Base-by-base conservation (phyloP, 2,329 filamentous ascomycete genomes). In the Taxawa tesnikishii region DNA sequence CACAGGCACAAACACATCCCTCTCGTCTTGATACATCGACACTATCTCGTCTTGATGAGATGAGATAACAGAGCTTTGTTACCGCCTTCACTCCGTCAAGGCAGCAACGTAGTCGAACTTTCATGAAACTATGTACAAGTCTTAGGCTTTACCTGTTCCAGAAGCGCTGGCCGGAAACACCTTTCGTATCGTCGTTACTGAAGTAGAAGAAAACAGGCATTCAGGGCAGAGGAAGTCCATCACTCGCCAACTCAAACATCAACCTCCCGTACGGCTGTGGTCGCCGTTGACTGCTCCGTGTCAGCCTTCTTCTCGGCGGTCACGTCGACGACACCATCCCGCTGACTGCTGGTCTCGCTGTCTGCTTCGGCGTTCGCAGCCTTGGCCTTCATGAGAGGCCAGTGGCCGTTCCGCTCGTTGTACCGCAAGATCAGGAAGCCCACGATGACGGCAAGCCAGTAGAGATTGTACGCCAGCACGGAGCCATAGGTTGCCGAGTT, bases 401-500 rank as follows among this genome's bases (percentile, higher is more conserved):
- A 60, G 38, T 59, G 60, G 3, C 66, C 67, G 6, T 60, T 62
- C 36, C 55, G 58, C 58, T 90, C 83, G 40, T 69, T 69, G 58
- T 73, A 83, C 26, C 77, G 67, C 64, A 88, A 67, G 19, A 60
- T 43, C 10, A 73, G 38, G 50, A 88, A 82, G 4, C 67, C 68
- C 11, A 65, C 38, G 35, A 85, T 83, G 42, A 83, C 67, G 6
- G 39, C 64, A 31, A 90, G 58, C 85, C 84, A 94, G 62, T 93
- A 93, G 11, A 88, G 37, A 51, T 90, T 92, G 61, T 93, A 93
- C 1, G 80, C 76, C 40, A 93, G 75, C 41, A 93, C 79, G 1
- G 82, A 87, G 31, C 84, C 83, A 46, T 88, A 85, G 2, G 84
- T 92, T 4, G 82, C 85, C 9, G 80, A 83, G 60, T 93, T 93